Percentiles rank a stretch among this genome's conserved stretches.
Conservation (phyloP, 2,329 filamentous ascomycete genomes). For the Penicillium sp. region DNA sequence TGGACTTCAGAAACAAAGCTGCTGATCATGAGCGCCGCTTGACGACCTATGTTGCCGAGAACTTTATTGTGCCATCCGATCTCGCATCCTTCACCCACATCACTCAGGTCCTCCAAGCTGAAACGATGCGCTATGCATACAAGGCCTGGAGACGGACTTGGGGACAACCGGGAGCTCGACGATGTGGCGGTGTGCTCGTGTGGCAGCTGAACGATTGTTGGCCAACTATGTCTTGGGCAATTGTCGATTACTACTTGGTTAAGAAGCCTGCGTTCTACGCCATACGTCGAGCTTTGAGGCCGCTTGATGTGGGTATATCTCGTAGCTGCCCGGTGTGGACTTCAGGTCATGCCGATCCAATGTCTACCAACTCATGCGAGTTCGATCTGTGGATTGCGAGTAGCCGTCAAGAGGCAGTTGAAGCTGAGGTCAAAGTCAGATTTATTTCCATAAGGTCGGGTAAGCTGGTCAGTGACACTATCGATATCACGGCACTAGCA, state of each 20-base stretch:
- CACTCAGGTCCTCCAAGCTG: background rate
- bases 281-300: background rate
- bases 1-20: background rate
- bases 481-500: background rate
- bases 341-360: background rate
- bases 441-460: background rate
- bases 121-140: background rate
- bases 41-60: background rate
- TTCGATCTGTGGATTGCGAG: background rate
- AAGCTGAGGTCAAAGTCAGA: background rate
- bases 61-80: background rate
- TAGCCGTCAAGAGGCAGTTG: background rate
- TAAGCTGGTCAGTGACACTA: background rate
- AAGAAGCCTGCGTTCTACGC: background rate
- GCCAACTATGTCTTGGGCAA: background rate
- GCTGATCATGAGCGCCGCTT: background rate
- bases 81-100: background rate
- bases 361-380: background rate
- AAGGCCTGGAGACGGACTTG: background rate
- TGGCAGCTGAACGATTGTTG: background rate
- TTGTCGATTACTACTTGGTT: background rate
- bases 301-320: background rate
- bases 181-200: background rate
- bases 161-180: background rate
- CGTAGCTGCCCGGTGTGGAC: background rate